phyloP scores from a whole-genome alignment of 345 rosid species.

The Euphorbia tirucalli region DNA sequence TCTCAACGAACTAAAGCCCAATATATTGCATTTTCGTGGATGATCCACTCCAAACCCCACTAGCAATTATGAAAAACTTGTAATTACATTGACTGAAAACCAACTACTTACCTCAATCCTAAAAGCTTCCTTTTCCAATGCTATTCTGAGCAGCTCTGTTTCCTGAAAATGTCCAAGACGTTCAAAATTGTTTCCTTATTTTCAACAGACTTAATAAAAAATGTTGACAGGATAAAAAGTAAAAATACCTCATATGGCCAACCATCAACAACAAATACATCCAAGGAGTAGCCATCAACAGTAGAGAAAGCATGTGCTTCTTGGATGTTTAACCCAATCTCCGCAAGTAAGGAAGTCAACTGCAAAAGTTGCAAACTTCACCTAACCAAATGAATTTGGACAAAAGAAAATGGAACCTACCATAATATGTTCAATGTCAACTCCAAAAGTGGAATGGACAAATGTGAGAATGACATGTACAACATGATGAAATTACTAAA shows the following conservation, averaged over 20 bases:
- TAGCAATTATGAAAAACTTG: background rate
- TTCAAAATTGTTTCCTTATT: constrained; percentile 9
- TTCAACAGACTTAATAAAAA: constrained; percentile 1
- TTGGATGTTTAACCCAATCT: constrained; percentile 91
- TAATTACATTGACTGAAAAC: constrained; percentile 3
- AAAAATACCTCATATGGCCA: constrained; percentile 93
- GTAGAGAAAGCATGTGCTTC: constrained; percentile 99
- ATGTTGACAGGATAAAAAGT: background rate
- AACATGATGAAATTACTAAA: background rate
- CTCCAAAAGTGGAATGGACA: background rate
- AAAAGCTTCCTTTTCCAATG: constrained; percentile 69
- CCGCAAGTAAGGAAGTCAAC: constrained; percentile 87
- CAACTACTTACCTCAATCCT: constrained; percentile 64
- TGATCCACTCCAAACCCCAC: background rate
- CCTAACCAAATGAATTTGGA: constrained; percentile 13
- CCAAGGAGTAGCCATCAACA: constrained; percentile 84
- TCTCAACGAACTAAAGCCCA: background rate
- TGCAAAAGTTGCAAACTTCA: constrained; percentile 38
- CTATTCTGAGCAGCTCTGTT: constrained; percentile 60
- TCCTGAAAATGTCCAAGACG: constrained; percentile 54
- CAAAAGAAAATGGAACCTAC: background rate
- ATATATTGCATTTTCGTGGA: background rate
- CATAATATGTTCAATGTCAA: background rate
- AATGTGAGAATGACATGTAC: background rate
- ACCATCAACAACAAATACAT: constrained; percentile 98